These are phyloP conservation scores for Botrytis aclada DNA, from an alignment of 2,329 filamentous ascomycete genomes.

Conservation along the genomic window DNA sequence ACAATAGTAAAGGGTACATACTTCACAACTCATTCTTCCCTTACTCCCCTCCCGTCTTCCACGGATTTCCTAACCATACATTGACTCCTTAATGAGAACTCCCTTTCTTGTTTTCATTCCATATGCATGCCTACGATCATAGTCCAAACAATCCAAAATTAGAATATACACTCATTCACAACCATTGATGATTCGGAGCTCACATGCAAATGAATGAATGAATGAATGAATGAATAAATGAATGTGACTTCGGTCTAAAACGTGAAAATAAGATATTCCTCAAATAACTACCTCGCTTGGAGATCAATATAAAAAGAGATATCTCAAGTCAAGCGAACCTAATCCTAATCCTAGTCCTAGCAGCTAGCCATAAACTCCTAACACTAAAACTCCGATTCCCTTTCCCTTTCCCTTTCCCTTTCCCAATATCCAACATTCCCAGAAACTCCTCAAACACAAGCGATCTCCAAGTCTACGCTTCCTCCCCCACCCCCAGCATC, in stretches of 20 bases:
- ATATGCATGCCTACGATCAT: fast-evolving
- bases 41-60: too few relatives aligned
- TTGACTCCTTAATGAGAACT: too few relatives aligned
- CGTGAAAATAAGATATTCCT: neutral
- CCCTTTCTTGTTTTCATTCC: neutral
- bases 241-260: neutral
- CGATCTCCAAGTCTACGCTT: neutral
- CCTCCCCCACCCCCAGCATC: constrained; percentile 57
- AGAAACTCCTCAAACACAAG: neutral
- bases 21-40: too few relatives aligned
- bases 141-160: neutral
- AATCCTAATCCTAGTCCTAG: neutral
- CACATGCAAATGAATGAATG: fast-evolving
- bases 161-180: neutral
- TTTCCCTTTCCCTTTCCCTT: neutral
- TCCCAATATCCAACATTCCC: neutral
- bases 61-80: too few relatives aligned
- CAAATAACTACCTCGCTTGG: neutral
- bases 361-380: neutral
- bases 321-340: neutral
- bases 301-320: neutral
- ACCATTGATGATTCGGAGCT: neutral
- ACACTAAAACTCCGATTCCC: neutral
- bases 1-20: too few relatives aligned
- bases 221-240: neutral